Conservation (phyloP, 345 rosid genomes). For the Limnanthes douglasii region DNA sequence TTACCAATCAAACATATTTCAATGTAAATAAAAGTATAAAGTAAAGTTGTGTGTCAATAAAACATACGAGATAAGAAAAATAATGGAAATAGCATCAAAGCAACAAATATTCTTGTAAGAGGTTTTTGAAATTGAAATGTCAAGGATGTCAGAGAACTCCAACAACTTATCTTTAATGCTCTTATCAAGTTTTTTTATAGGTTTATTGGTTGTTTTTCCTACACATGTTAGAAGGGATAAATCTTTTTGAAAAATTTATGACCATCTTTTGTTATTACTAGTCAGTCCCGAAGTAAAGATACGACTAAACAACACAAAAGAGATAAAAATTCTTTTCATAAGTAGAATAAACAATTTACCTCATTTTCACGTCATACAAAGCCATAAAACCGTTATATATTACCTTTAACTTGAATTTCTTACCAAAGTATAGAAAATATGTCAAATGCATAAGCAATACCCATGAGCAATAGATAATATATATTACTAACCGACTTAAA, state of each 20-base stretch:
- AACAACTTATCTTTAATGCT: conserved; percentile 62
- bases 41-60: too few relatives aligned
- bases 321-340: background rate
- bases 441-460: conserved; percentile 5
- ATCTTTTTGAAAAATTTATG: too few relatives aligned
- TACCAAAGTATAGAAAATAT: conserved; percentile 26
- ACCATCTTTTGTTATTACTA: too few relatives aligned
- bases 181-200: conserved; percentile 80
- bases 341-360: too few relatives aligned
- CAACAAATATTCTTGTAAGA: conserved; percentile 56
- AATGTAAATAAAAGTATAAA: too few relatives aligned
- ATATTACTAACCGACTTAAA: conserved; percentile 1
- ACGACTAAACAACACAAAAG: too few relatives aligned
- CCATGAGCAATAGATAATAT: background rate
- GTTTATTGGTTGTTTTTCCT: conserved; percentile 72
- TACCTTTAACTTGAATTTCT: conserved; percentile 73
- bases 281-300: too few relatives aligned
- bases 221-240: too few relatives aligned
- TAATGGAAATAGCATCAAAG: background rate
- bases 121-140: conserved; percentile 44
- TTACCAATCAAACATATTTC: background rate
- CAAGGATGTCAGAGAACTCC: conserved; percentile 78
- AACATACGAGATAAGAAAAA: background rate
- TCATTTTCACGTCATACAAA: conserved; percentile 81
- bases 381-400: conserved; percentile 81